Base-by-base conservation (phyloP, 1,139 yeast genomes). In the Arxiozyma slooffiae region DNA sequence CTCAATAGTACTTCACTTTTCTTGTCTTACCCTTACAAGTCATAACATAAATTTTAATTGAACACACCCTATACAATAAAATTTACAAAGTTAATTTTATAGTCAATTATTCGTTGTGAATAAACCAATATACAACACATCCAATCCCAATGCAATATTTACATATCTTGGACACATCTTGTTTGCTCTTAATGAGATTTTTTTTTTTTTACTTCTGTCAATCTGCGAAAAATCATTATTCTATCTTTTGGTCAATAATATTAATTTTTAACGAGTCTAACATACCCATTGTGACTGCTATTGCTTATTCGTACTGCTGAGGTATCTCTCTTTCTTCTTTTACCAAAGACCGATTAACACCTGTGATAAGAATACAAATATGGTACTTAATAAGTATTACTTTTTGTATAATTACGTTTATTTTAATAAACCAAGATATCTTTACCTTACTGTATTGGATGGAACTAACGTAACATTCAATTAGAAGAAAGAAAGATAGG, bases 261-360 rank as follows among this genome's bases (percentile, higher is more conserved):
- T 23, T 4, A 14, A 17, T 40, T 18, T 40, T 16, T 40, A 24
- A 23, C 9, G 22, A 34, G 20, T 42, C 14, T 46, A 50, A 59
- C 61, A 59, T 59, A 59, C 61, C 62, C 62, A 59, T 59, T 56
- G 57, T 52, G 55, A 57, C 62, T 57, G 61, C 36, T 42, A 38
- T 55, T 59, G 55, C 54, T 57, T 55, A 46, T 53, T 51, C 51
- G 51, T 55, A 55, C 48, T 50, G 26, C 47, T 46, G 41, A 38
- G 38, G 34, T 30, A 11, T 30, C 36, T n/a, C 21, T 21, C 16
- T 39, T 26, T 17, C 18, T 8, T n/a, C n/a, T n/a, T n/a, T n/a
- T n/a, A n/a, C n/a, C n/a, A n/a, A n/a, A n/a, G n/a, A n/a, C n/a
- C n/a, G n/a, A n/a, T n/a, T n/a, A n/a, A n/a, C n/a, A n/a, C n/a